These are phyloP conservation scores for Oleoguttula mirabilis DNA, from an alignment of 495 filamentous ascomycete species.

Conservation along the genomic window DNA sequence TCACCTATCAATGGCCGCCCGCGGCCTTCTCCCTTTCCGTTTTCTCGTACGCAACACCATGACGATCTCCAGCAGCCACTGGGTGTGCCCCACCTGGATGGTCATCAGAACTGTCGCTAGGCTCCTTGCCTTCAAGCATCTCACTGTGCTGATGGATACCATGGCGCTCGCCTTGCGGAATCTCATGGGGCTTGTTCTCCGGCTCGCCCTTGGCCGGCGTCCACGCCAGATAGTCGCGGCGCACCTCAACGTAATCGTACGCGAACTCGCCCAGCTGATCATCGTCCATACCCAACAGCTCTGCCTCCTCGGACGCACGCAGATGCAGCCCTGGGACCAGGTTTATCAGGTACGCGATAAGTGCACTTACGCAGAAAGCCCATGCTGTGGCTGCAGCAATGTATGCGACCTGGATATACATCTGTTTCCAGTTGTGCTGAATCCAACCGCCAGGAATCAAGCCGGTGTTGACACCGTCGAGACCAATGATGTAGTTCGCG, in stretches of 20 bases:
- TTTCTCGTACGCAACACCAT: slow-evolving; percentile 23
- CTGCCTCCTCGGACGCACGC: slow-evolving; percentile 88
- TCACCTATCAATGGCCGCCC: slow-evolving; percentile 3
- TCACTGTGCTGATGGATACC: slow-evolving; percentile 69
- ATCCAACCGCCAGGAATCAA: slow-evolving; percentile 64
- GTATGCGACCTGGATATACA: slow-evolving; percentile 89
- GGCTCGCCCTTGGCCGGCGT: slow-evolving; percentile 70
- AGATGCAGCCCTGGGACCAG: slow-evolving; percentile 80
- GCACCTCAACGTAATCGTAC: slow-evolving; percentile 98
- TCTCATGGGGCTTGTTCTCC: slow-evolving; percentile 45
- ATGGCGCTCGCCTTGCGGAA: slow-evolving; percentile 59
- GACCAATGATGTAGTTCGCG: slow-evolving; percentile 77
- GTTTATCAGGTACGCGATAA: slow-evolving; percentile 79
- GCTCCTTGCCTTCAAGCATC: slow-evolving; percentile 53
- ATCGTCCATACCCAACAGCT: slow-evolving; percentile 96
- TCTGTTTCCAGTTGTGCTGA: slow-evolving; percentile 75
- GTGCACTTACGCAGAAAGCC: slow-evolving; percentile 69
- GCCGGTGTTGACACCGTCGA: slow-evolving; percentile 84
- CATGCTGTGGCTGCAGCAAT: slow-evolving; percentile 64
- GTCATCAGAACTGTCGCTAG: slow-evolving; percentile 36
- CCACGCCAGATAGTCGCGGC: slow-evolving; percentile 95
- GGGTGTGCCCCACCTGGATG: slow-evolving; percentile 31
- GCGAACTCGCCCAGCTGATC: slow-evolving; percentile 98
- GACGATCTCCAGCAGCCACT: slow-evolving; percentile 30
- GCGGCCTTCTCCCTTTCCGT: slow-evolving; percentile 17